These are phyloP conservation scores for Populus hybrid DNA, from an alignment of 441 rosid genomes.

Conservation along the genomic window DNA sequence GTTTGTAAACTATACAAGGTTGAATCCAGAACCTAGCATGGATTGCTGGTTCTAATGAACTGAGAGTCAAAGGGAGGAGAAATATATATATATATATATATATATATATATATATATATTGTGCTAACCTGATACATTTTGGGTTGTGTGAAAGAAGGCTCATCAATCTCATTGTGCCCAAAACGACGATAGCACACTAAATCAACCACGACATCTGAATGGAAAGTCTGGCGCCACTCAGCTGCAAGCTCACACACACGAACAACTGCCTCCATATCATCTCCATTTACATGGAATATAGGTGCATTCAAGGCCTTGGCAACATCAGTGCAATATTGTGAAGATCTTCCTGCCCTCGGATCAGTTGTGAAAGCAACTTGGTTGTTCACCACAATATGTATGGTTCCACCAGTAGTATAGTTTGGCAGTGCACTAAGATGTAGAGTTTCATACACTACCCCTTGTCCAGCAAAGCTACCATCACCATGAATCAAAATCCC, in stretches of 20 bases:
- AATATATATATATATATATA: too few relatives aligned
- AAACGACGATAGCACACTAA: slow-evolving; percentile 90
- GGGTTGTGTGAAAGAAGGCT: slow-evolving; percentile 96
- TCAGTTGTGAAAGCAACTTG: slow-evolving; percentile 99
- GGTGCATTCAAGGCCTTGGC: slow-evolving; percentile 96
- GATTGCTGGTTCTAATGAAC: not conserved
- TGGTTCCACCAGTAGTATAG: slow-evolving; percentile 93
- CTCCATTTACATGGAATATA: slow-evolving; percentile 90
- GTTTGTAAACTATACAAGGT: not conserved
- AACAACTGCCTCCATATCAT: slow-evolving; percentile 95
- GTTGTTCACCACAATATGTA: slow-evolving; percentile 95
- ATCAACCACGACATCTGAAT: slow-evolving; percentile 93
- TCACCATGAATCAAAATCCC: slow-evolving; percentile 92
- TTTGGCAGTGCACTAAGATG: slow-evolving; percentile 97
- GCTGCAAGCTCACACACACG: slow-evolving; percentile 96
- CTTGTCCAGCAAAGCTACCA: slow-evolving; percentile 99
- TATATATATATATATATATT: too few relatives aligned
- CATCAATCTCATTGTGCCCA: slow-evolving; percentile 96
- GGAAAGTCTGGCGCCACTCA: slow-evolving; percentile 97
- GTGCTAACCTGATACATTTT: slow-evolving; percentile 82
- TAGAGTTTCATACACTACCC: slow-evolving; percentile 93
- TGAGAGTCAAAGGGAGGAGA: not conserved
- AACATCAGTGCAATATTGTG: slow-evolving; percentile 96
- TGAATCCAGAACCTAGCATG: not conserved
- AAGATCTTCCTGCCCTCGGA: slow-evolving; percentile 85